Percentiles rank a stretch among this genome's conserved stretches.
Conservation (phyloP, 106 monocot species). For the Ottelia alismoides region DNA sequence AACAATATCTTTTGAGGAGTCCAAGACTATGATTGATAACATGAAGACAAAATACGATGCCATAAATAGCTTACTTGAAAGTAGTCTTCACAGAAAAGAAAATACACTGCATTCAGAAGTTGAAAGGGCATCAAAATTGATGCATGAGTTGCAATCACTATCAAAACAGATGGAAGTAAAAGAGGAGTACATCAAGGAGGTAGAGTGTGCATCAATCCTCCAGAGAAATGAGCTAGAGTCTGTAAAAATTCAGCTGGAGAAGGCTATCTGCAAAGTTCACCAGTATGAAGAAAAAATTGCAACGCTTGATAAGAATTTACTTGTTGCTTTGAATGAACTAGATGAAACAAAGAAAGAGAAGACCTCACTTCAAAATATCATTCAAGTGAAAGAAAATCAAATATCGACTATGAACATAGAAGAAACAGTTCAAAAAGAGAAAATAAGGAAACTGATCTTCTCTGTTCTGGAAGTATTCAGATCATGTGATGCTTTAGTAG, state of each 20-base stretch:
- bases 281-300: slow-evolving; percentile 18
- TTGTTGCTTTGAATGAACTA: slow-evolving; percentile 20
- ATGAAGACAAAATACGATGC: slow-evolving; percentile 19
- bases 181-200: slow-evolving; percentile 26
- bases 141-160: slow-evolving; percentile 27
- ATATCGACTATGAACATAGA: slow-evolving; percentile 14
- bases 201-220: too few species aligned
- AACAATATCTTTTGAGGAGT: slow-evolving; percentile 21
- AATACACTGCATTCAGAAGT: slow-evolving; percentile 17
- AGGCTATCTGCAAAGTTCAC: slow-evolving; percentile 25
- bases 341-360: slow-evolving; percentile 50
- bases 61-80: slow-evolving; percentile 21
- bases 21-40: slow-evolving; percentile 12
- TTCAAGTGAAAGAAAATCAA: slow-evolving; percentile 40
- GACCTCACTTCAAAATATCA: slow-evolving; percentile 18
- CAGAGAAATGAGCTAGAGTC: slow-evolving; percentile 26
- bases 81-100: slow-evolving; percentile 41
- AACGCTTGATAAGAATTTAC: slow-evolving; percentile 27
- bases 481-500: slow-evolving; percentile 33
- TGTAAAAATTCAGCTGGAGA: slow-evolving; percentile 29
- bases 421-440: slow-evolving; percentile 29
- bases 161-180: slow-evolving; percentile 28
- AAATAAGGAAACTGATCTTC: slow-evolving; percentile 29
- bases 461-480: slow-evolving; percentile 36
- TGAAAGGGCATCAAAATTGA: slow-evolving; percentile 37